Percentiles rank a stretch among this genome's conserved stretches.
These are phyloP conservation scores for Cunninghamia lanceolata DNA, from an alignment of 75 land plant genomes.

Conservation along the genomic window DNA sequence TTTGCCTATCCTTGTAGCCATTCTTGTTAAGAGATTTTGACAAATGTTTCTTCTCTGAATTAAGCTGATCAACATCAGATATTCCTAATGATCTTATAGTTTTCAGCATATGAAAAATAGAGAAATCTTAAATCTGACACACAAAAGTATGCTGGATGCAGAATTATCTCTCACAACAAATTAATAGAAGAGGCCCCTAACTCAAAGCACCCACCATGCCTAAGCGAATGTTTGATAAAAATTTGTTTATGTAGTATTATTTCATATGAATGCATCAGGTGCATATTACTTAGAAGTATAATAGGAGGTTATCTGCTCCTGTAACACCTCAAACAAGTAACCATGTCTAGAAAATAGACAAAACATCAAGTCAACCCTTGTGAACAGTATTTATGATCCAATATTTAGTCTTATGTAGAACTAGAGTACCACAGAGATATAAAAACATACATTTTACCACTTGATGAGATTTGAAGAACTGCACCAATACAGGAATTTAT, in stretches of 20 bases:
- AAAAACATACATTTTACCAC: background rate
- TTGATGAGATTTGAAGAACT: background rate
- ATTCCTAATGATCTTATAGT: background rate
- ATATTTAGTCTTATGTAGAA: background rate
- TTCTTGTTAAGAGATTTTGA: too few species aligned
- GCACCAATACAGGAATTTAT: background rate
- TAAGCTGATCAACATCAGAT: too few species aligned
- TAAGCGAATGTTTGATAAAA: too few species aligned
- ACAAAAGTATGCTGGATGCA: background rate
- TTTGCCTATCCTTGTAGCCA: too few species aligned
- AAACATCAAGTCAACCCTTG: background rate
- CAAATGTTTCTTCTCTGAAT: too few species aligned
- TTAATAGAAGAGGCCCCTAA: background rate
- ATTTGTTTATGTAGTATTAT: background rate
- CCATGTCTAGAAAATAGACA: background rate
- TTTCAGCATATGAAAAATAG: background rate
- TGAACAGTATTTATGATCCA: background rate
- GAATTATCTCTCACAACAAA: background rate
- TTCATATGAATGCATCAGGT: background rate
- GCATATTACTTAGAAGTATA: background rate
- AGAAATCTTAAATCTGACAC: background rate
- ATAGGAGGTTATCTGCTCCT: background rate
- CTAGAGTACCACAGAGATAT: background rate
- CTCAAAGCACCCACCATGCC: background rate
- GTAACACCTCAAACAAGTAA: background rate